A percentile compares a stretch with the other conserved stretches of the same genome.
Evolutionary conservation across 2,329 filamentous ascomycete genomes (phyloP).

Genomic region (Phoma sp.): DNA sequence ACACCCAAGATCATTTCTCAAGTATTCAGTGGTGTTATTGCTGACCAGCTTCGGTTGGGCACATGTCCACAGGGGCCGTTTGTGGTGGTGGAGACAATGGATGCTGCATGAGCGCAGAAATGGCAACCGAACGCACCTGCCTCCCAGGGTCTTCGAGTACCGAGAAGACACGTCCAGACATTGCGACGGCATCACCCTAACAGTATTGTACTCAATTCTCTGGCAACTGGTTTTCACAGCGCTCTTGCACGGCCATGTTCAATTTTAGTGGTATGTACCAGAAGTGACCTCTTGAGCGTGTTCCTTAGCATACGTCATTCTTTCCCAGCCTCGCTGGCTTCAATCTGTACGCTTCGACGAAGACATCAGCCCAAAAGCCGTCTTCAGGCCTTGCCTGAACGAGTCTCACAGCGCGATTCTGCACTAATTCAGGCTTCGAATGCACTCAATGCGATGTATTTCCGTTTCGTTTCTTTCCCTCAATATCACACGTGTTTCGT

Average conservation of each 20-base stretch:
- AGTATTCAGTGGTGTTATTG: not conserved
- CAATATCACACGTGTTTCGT: conserved; percentile 39
- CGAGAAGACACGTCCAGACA: conserved; percentile 13
- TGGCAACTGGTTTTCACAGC: not conserved
- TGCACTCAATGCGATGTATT: conserved; percentile 23
- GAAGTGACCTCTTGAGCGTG: conserved; percentile 1
- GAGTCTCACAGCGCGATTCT: not conserved
- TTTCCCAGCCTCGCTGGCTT: conserved; percentile 1
- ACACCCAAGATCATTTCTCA: not conserved
- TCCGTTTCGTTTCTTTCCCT: conserved; percentile 21
- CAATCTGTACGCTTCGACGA: not conserved
- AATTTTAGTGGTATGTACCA: conserved; percentile 45
- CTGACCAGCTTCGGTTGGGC: conserved; percentile 8
- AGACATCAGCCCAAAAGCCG: not conserved
- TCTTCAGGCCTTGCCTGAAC: not conserved
- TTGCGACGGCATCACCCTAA: conserved; percentile 7
- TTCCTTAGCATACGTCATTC: conserved; percentile 12
- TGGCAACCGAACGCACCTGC: conserved; percentile 18
- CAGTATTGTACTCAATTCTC: not conserved
- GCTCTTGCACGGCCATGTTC: conserved; percentile 37
- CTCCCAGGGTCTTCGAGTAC: conserved; percentile 9
- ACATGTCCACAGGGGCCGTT: not conserved
- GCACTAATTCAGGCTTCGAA: conserved; percentile 5
- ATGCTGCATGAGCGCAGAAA: conserved; percentile 13
- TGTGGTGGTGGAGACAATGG: conserved; percentile 13